Evolutionary conservation across 2,329 filamentous ascomycete species (phyloP).

Genomic region (Ophiostoma piceae): DNA sequence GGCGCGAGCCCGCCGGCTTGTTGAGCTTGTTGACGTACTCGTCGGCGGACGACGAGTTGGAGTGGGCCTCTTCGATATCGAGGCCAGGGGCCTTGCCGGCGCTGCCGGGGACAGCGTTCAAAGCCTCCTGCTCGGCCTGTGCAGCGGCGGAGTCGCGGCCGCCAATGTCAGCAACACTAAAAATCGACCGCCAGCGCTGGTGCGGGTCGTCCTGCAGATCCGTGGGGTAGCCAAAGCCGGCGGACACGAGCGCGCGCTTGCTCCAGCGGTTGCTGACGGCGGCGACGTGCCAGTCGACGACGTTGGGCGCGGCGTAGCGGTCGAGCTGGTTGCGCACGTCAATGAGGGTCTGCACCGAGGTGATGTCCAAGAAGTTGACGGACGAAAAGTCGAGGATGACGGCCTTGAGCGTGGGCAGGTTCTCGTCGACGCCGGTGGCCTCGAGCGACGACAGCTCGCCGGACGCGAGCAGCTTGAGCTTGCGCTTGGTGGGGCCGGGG

Average conservation of each 20-base stretch:
- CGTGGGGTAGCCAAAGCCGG: slow-evolving; percentile 59
- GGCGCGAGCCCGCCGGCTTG: background rate
- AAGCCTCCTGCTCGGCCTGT: slow-evolving; percentile 55
- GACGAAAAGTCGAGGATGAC: slow-evolving; percentile 54
- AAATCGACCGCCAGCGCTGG: slow-evolving; percentile 87
- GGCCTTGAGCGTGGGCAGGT: slow-evolving; percentile 39
- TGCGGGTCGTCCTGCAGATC: slow-evolving; percentile 47
- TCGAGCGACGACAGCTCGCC: slow-evolving; percentile 26
- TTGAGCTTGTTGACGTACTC: slow-evolving; percentile 38
- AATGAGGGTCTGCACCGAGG: slow-evolving; percentile 52
- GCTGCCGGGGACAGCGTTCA: slow-evolving; percentile 24
- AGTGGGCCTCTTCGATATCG: slow-evolving; percentile 30
- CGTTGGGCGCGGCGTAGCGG: slow-evolving; percentile 45
- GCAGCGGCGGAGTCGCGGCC: slow-evolving; percentile 65
- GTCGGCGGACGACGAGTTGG: slow-evolving; percentile 29
- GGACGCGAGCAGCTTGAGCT: slow-evolving; percentile 32
- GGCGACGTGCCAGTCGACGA: slow-evolving; percentile 51
- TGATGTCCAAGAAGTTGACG: slow-evolving; percentile 54
- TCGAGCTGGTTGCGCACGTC: slow-evolving; percentile 52
- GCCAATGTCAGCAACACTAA: slow-evolving; percentile 80
- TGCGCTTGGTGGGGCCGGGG: slow-evolving; percentile 61
- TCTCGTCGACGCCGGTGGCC: slow-evolving; percentile 26
- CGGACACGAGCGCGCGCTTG: slow-evolving; percentile 49
- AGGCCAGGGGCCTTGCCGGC: slow-evolving; percentile 21
- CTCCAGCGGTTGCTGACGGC: slow-evolving; percentile 53